A percentile compares a stretch with the other conserved stretches of the same genome.
These are phyloP conservation scores for Coniochaeta hoffmannii DNA, from an alignment of 2,329 filamentous ascomycete genomes.

Conservation along the genomic window DNA sequence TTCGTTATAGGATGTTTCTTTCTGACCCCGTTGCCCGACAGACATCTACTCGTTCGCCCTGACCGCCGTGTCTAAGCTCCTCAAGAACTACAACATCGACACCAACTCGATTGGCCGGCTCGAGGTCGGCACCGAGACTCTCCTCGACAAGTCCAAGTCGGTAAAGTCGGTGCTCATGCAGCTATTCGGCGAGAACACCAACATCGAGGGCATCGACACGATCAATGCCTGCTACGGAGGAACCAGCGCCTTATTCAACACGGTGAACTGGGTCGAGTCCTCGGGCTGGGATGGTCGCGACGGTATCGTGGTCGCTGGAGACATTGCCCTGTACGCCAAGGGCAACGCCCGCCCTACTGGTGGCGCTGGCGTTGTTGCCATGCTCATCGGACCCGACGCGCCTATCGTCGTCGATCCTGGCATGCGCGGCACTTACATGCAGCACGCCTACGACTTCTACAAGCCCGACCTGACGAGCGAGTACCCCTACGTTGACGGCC, in stretches of 20 bases:
- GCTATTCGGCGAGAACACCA: constrained; percentile 76
- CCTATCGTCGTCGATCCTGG: constrained; percentile 72
- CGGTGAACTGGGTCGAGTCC: constrained; percentile 78
- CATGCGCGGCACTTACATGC: constrained; percentile 72
- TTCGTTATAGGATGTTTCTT: no score
- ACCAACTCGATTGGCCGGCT: constrained; percentile 69
- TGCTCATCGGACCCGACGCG: constrained; percentile 72
- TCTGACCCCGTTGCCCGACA: constrained; percentile 24
- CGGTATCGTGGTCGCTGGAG: constrained; percentile 71
- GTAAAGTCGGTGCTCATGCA: constrained; percentile 87
- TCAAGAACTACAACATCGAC: constrained; percentile 80
- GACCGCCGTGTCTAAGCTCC: constrained; percentile 68
- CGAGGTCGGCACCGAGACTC: constrained; percentile 79
- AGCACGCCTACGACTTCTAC: constrained; percentile 84
- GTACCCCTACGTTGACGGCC: constrained; percentile 79
- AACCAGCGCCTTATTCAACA: constrained; percentile 79
- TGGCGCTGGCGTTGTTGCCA: constrained; percentile 70
- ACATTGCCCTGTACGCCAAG: constrained; percentile 82
- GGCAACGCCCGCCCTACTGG: constrained; percentile 74
- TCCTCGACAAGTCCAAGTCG: constrained; percentile 85
- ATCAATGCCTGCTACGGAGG: constrained; percentile 83
- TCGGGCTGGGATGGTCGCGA: constrained; percentile 81
- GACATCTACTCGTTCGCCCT: constrained; percentile 84
- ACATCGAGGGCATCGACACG: constrained; percentile 76
- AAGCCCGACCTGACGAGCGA: constrained; percentile 84